phyloP scores from a whole-genome alignment of 1,284 basidiomycete genomes.

The Chalciporus piperatoides region DNA sequence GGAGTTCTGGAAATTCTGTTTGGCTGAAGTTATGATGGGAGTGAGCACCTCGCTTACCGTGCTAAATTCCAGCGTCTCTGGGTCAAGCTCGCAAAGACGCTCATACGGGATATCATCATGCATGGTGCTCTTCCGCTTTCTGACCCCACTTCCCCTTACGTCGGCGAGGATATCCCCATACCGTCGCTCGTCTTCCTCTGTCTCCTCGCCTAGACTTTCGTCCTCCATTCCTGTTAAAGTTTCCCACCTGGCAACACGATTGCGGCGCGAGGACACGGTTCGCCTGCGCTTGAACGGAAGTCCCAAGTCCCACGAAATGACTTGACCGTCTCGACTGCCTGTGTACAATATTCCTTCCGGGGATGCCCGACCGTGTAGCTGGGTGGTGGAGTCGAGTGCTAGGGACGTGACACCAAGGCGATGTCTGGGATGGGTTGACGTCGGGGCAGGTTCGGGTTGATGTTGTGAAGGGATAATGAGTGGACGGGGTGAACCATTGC shows the following conservation, averaged over 20 bases:
- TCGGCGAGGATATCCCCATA: conserved; percentile 77
- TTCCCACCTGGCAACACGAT: conserved; percentile 57
- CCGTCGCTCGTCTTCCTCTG: conserved; percentile 48
- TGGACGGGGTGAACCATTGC: conserved; percentile 64
- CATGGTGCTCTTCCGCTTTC: conserved; percentile 36
- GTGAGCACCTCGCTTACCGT: conserved; percentile 42
- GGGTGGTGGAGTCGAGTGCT: conserved; percentile 82
- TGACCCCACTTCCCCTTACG: conserved; percentile 44
- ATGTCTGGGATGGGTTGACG: conserved; percentile 65
- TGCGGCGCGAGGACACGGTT: conserved; percentile 26
- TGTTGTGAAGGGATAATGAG: conserved; percentile 50
- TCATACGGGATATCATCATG: conserved; percentile 56
- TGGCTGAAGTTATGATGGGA: conserved; percentile 2
- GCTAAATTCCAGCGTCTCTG: conserved; percentile 41
- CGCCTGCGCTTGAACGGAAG: conserved; percentile 53
- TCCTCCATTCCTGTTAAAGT: conserved; percentile 78
- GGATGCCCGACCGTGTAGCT: conserved; percentile 52
- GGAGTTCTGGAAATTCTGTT: conserved; percentile 38
- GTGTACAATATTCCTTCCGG: conserved; percentile 94
- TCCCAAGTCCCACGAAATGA: conserved; percentile 89
- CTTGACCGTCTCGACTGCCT: conserved; percentile 87
- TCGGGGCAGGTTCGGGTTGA: conserved; percentile 15
- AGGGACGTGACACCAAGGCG: conserved; percentile 84
- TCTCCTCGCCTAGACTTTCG: conserved; percentile 59
- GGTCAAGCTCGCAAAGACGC: conserved; percentile 76